Base-by-base conservation (phyloP, 805 yeast genomes). In the Saccharomycopsis capsularis region DNA sequence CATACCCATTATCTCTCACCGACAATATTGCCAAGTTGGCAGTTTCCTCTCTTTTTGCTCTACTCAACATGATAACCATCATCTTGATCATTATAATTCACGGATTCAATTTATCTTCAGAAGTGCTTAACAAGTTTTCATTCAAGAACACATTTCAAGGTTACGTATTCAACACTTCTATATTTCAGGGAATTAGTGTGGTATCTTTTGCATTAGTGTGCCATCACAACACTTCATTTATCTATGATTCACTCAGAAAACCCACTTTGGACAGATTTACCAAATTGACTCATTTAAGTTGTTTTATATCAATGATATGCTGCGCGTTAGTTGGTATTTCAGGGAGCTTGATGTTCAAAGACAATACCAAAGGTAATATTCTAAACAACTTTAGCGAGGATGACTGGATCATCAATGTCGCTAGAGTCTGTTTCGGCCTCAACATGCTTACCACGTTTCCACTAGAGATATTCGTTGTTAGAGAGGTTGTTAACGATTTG, bases 121-220 rank as follows among this genome's bases (percentile, higher is more conserved):
- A 44, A 18, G 30, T 21, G 13, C 25, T 37, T 5, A 38, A 41
- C 11, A 42, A 66, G 0, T 66, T 83, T 16, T 51, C 78, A 0
- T 50, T 63, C 11, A 45, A 66, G 37, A 67, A 73, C 30, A 18
- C 25, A 3, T 53, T 47, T 34, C 39, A 35, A 34, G 54, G 54
- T 2, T 53, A 50, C 40, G 22, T 53, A n/a, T 44, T 87, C 44
- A 82, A 82, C 54, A 63, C 72, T 11, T 79, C 80, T 38, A 67
- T 90, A 3, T 87, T 90, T 61, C 95, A 90, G 64, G 96, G 96
- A 2, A 79, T 90, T 24, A 82, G 93, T n/a, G 95, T 90, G 44
- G 87, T 90, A 29, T 88, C 96, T 1, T 90, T 90, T 68, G 98
- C 98, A 1, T 74, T 91, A 56, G 97, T 90, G 3, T 90, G 98